Evolutionary conservation across 2,329 filamentous ascomycete species (phyloP).

Genomic region (Penicillium corylophilum): DNA sequence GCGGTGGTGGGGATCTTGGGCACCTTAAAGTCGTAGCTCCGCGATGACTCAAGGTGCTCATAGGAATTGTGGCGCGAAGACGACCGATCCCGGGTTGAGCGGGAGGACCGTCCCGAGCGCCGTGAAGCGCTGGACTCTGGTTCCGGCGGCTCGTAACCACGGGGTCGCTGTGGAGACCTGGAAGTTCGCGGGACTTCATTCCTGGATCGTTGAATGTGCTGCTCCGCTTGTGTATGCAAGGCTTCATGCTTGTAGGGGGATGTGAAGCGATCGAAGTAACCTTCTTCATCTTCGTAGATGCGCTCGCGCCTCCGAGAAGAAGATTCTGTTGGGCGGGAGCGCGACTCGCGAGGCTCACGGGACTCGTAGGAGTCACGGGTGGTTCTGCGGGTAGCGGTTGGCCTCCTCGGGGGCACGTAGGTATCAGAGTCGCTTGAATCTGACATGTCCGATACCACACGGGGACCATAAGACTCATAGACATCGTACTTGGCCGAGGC

Average conservation of each 20-base stretch:
- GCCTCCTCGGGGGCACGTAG: slow-evolving; percentile 21
- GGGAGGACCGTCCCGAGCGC: slow-evolving; percentile 31
- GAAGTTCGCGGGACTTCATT: slow-evolving; percentile 30
- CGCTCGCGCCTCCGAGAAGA: slow-evolving; percentile 22
- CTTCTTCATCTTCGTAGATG: slow-evolving; percentile 27
- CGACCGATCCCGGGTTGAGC: slow-evolving; percentile 25
- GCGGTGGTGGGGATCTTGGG: slow-evolving; percentile 38
- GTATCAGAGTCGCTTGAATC: slow-evolving; percentile 30
- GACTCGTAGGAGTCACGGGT: slow-evolving; percentile 10
- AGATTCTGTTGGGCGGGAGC: slow-evolving; percentile 22
- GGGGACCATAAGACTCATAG: slow-evolving; percentile 19
- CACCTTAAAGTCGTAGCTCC: slow-evolving; percentile 24
- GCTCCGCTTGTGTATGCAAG: slow-evolving; percentile 30
- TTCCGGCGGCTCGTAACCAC: slow-evolving; percentile 32
- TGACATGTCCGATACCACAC: slow-evolving; percentile 34
- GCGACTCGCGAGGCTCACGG: slow-evolving; percentile 16
- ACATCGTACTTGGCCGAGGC: slow-evolving; percentile 39
- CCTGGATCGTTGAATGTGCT: slow-evolving; percentile 42
- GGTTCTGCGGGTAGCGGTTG: slow-evolving; percentile 20
- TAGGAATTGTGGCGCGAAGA: slow-evolving; percentile 34
- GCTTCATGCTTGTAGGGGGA: slow-evolving; percentile 33
- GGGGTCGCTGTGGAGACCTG: slow-evolving; percentile 33
- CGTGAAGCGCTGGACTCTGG: slow-evolving; percentile 33
- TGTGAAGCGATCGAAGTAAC: slow-evolving; percentile 25
- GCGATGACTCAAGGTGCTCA: slow-evolving; percentile 29